A percentile compares a stretch with the other conserved stretches of the same genome.
These are phyloP conservation scores for Polyporus arcularius DNA, from an alignment of 768 basidiomycete species.

Conservation along the genomic window DNA sequence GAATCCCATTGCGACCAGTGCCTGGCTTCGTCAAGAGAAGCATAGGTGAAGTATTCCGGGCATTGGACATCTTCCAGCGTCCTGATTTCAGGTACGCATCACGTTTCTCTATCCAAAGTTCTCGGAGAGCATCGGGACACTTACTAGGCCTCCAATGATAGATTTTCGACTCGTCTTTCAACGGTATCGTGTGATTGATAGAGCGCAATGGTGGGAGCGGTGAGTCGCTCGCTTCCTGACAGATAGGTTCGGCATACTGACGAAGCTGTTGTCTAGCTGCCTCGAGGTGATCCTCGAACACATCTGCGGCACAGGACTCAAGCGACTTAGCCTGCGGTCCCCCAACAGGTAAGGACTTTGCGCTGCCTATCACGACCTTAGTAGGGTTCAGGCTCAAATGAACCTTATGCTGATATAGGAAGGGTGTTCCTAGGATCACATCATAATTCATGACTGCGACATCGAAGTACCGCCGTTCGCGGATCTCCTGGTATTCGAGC, in stretches of 20 bases:
- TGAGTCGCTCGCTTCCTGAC: slow-evolving; percentile 18
- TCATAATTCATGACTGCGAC: slow-evolving; percentile 32
- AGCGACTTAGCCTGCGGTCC: slow-evolving; percentile 14
- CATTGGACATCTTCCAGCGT: slow-evolving; percentile 32
- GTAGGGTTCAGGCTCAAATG: slow-evolving; percentile 24
- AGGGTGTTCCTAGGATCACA: slow-evolving; percentile 35
- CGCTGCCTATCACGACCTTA: slow-evolving; percentile 21
- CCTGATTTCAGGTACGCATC: slow-evolving; percentile 34
- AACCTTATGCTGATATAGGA: slow-evolving; percentile 28
- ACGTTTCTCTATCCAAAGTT: slow-evolving; percentile 30
- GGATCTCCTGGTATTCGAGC: slow-evolving; percentile 38
- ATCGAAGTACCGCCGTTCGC: slow-evolving; percentile 29
- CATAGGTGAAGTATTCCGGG: slow-evolving; percentile 35
- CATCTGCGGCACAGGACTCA: slow-evolving; percentile 18
- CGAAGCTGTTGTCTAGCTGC: slow-evolving; percentile 14
- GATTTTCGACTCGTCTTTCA: slow-evolving; percentile 32
- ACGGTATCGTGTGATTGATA: slow-evolving; percentile 38
- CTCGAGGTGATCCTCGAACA: slow-evolving; percentile 19
- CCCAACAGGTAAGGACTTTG: slow-evolving; percentile 4
- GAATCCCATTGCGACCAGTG: slow-evolving; percentile 8
- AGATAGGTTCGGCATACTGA: slow-evolving; percentile 17
- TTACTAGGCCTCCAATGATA: slow-evolving; percentile 35
- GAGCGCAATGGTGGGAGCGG: slow-evolving; percentile 27
- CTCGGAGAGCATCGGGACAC: slow-evolving; percentile 37
- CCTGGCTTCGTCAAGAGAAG: slow-evolving; percentile 33